These are phyloP conservation scores for Escallonia herrerae DNA, from an alignment of 129 eudicot species.

Conservation along the genomic window DNA sequence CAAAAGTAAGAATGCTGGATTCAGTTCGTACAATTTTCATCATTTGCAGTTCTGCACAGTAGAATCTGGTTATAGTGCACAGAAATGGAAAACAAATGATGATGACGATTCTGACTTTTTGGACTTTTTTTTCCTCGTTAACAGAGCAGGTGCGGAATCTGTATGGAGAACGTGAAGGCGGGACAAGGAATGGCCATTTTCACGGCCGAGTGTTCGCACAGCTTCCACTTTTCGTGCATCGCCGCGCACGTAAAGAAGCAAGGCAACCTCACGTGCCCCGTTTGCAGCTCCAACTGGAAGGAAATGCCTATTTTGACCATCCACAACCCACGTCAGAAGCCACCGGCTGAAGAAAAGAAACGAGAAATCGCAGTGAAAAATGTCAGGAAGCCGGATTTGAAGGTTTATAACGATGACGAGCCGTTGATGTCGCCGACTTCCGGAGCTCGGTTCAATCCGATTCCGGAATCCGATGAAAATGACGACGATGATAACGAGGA, in stretches of 20 bases:
- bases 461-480: slow-evolving; percentile 71
- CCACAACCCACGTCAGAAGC: slow-evolving; percentile 14
- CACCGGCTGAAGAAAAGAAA: slow-evolving; percentile 13
- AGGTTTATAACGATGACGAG: slow-evolving; percentile 88
- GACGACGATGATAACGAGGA: slow-evolving; percentile 37
- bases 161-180: slow-evolving; percentile 58
- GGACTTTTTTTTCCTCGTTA: background rate
- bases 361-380: slow-evolving; percentile 2
- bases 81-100: background rate
- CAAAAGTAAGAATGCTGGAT: slow-evolving; percentile 32
- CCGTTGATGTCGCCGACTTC: slow-evolving; percentile 59
- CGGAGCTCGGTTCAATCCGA: slow-evolving; percentile 65
- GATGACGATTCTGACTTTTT: background rate
- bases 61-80: slow-evolving; percentile 5
- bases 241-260: slow-evolving; percentile 49
- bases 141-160: slow-evolving; percentile 76
- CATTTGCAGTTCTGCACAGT: slow-evolving; percentile 11
- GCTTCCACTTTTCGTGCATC: slow-evolving; percentile 83
- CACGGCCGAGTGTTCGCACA: slow-evolving; percentile 83
- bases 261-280: slow-evolving; percentile 52
- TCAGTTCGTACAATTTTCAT: background rate
- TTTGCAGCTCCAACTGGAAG: slow-evolving; percentile 54
- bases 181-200: slow-evolving; percentile 84
- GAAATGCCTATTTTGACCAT: slow-evolving; percentile 45
- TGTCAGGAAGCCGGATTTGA: slow-evolving; percentile 25